Evolutionary conservation across 805 yeast genomes (phyloP).

Genomic region (Candida anglica): DNA sequence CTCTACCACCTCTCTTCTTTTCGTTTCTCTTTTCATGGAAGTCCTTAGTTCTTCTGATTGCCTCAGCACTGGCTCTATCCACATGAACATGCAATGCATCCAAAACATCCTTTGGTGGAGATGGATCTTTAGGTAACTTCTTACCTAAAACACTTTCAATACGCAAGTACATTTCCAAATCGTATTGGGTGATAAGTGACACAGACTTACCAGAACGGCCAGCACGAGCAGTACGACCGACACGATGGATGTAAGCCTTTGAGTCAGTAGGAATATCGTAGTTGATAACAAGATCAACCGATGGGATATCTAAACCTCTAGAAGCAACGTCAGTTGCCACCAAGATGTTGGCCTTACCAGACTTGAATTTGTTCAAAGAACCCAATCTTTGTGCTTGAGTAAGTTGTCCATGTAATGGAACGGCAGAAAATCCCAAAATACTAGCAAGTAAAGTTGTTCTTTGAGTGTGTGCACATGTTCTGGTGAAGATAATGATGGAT

Average conservation of each 20-base stretch:
- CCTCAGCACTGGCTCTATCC: conserved; percentile 88
- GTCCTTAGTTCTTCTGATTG: conserved; percentile 74
- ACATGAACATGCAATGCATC: conserved; percentile 79
- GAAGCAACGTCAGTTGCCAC: conserved; percentile 90
- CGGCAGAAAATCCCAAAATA: conserved; percentile 79
- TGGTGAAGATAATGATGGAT: conserved; percentile 81
- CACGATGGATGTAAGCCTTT: conserved; percentile 81
- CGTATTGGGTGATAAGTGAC: conserved; percentile 91
- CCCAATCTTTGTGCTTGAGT: conserved; percentile 83
- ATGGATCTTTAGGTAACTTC: conserved; percentile 76
- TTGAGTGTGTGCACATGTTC: conserved; percentile 95
- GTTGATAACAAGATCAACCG: conserved; percentile 72
- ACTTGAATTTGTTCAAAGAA: conserved; percentile 72
- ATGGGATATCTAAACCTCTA: conserved; percentile 81
- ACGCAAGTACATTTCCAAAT: conserved; percentile 79
- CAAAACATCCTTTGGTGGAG: conserved; percentile 73
- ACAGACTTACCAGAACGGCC: conserved; percentile 86
- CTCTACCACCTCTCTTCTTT: conserved; percentile 12
- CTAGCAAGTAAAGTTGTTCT: conserved; percentile 80
- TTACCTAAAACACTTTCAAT: conserved; percentile 84
- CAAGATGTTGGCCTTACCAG: conserved; percentile 63
- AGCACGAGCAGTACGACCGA: conserved; percentile 95
- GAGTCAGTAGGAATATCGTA: conserved; percentile 83
- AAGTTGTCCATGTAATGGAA: conserved; percentile 91
- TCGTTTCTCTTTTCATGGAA: conserved; percentile 42